Evolutionary conservation across 176 grass and related monocot species (phyloP).

Genomic region (Carex cristatella): DNA sequence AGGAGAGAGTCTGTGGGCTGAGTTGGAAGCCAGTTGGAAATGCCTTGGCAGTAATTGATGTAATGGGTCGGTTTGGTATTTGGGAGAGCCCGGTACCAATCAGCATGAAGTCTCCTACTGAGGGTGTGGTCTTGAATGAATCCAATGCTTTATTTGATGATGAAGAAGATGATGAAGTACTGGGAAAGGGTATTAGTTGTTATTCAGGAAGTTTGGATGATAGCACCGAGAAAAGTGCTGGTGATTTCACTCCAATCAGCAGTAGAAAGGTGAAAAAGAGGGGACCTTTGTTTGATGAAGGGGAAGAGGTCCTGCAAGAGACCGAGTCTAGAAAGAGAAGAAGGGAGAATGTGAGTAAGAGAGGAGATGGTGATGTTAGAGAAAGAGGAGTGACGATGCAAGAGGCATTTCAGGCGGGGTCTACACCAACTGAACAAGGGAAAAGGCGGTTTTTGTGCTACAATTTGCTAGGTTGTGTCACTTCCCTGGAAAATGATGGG

Average conservation of each 20-base stretch:
- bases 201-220: constrained; percentile 64
- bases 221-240: constrained; percentile 46
- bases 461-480: constrained; percentile 88
- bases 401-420: constrained; percentile 77
- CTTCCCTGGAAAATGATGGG: constrained; percentile 79
- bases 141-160: constrained; percentile 67
- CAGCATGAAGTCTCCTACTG: constrained; percentile 71
- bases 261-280: constrained; percentile 51
- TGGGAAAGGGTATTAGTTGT: constrained; percentile 29
- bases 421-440: constrained; percentile 53
- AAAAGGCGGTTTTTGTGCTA: constrained; percentile 77
- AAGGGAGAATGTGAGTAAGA: constrained; percentile 38
- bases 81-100: constrained; percentile 71
- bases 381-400: constrained; percentile 52
- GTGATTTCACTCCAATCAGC: constrained; percentile 40
- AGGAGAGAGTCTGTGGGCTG: constrained; percentile 64
- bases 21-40: constrained; percentile 83
- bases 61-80: constrained; percentile 65
- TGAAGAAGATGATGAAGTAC: constrained; percentile 46
- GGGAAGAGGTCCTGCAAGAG: constrained; percentile 58
- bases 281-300: constrained; percentile 32
- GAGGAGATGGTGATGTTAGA: constrained; percentile 43
- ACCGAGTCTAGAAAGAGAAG: constrained; percentile 54
- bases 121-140: constrained; percentile 44
- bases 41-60: constrained; percentile 70